These are phyloP conservation scores for Suillus weaverae DNA, from an alignment of 768 basidiomycete genomes.

Conservation along the genomic window DNA sequence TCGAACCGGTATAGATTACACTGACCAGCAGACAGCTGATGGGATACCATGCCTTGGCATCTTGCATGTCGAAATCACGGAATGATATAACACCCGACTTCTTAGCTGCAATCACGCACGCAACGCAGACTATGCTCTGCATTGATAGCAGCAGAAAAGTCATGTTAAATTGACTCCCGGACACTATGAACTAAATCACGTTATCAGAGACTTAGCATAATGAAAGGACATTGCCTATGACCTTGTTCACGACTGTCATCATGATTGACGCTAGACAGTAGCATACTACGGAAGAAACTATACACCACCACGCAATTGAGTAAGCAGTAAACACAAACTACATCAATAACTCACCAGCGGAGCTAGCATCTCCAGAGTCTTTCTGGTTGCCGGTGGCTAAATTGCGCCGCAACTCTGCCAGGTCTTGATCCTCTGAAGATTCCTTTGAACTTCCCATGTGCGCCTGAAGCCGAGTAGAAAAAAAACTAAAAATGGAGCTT, in stretches of 20 bases:
- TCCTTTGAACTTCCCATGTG: slow-evolving; percentile 13
- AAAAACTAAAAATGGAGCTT: neutral
- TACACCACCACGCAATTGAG: neutral
- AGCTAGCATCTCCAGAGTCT: slow-evolving; percentile 19
- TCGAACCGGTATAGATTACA: slow-evolving; percentile 98
- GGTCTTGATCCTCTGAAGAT: slow-evolving; percentile 39
- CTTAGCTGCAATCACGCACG: slow-evolving; percentile 75
- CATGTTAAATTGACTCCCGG: slow-evolving; percentile 92
- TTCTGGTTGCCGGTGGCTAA: slow-evolving; percentile 39
- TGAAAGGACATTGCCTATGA: slow-evolving; percentile 25
- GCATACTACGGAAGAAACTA: slow-evolving; percentile 80
- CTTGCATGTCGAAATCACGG: slow-evolving; percentile 75
- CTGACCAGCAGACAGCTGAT: slow-evolving; percentile 88
- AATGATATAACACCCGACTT: slow-evolving; percentile 78
- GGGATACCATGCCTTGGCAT: slow-evolving; percentile 93
- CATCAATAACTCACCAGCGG: slow-evolving; percentile 23
- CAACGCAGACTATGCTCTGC: slow-evolving; percentile 85
- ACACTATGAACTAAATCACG: slow-evolving; percentile 80
- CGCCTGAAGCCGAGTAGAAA: neutral
- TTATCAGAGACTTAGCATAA: slow-evolving; percentile 4
- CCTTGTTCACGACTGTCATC: slow-evolving; percentile 98
- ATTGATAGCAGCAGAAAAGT: slow-evolving; percentile 92
- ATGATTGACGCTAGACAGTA: slow-evolving; percentile 93
- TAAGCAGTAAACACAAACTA: neutral
- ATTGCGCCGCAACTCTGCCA: slow-evolving; percentile 56